Conservation (phyloP, 306 rosid species). For the Oxytropis ochrocephala region DNA sequence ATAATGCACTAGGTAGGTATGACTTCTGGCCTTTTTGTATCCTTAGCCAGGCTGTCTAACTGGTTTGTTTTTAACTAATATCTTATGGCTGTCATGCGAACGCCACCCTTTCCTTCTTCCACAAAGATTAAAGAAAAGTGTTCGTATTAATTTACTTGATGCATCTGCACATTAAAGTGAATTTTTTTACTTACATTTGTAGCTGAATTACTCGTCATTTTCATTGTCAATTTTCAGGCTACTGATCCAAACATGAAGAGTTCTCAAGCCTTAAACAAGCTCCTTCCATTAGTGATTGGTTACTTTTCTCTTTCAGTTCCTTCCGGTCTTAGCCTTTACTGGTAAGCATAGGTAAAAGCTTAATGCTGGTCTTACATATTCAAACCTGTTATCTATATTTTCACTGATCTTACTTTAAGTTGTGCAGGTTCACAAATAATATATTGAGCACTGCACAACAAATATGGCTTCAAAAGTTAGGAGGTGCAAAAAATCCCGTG, state of each 20-base stretch:
- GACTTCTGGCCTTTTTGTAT: slow-evolving; percentile 12
- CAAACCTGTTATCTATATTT: slow-evolving; percentile 8
- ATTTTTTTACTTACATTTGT: neutral
- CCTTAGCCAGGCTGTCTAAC: slow-evolving; percentile 2
- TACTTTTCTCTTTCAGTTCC: slow-evolving; percentile 98
- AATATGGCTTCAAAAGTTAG: slow-evolving; percentile 93
- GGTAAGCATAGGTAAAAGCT: slow-evolving; percentile 48
- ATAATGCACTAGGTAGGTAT: neutral
- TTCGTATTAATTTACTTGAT: slow-evolving; percentile 1
- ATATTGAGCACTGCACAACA: slow-evolving; percentile 91
- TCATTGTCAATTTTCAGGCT: slow-evolving; percentile 42
- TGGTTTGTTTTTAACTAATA: slow-evolving; percentile 3
- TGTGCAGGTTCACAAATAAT: slow-evolving; percentile 84
- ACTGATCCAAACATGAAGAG: slow-evolving; percentile 89
- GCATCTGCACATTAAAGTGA: slow-evolving; percentile 1
- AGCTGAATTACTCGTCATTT: neutral
- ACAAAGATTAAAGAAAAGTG: neutral
- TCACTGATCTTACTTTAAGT: slow-evolving; percentile 20
- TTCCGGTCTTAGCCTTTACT: slow-evolving; percentile 97
- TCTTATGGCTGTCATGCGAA: neutral
- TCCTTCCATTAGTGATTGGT: slow-evolving; percentile 92
- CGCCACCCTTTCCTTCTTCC: neutral
- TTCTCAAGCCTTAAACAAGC: slow-evolving; percentile 70
- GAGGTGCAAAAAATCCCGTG: slow-evolving; percentile 69
- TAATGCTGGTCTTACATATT: slow-evolving; percentile 13